Evolutionary conservation across 345 rosid genomes (phyloP).

Genomic region (Arabidopsis thaliana): TAIR10.1 NC_003075.7:12387501-12388000

Average conservation of each 20-base stretch:
- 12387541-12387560: not conserved
- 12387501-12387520: not conserved
- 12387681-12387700: not conserved
- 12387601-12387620: not conserved
- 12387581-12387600: not conserved
- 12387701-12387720: not conserved
- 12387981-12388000: constrained; percentile 37
- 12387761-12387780: not conserved
- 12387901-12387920: constrained; percentile 56
- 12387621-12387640: not conserved
- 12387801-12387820: not conserved
- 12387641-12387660: not conserved
- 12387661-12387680: constrained; percentile 1
- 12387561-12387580: not conserved
- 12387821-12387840: not conserved
- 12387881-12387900: constrained; percentile 48
- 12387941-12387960: constrained; percentile 63
- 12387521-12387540: not conserved
- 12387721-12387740: constrained; percentile 39
- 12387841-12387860: constrained; percentile 12
- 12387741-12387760: constrained; percentile 24
- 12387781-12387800: constrained; percentile 34
- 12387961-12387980: constrained; percentile 55
- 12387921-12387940: constrained; percentile 56
- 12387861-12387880: constrained; percentile 57